Percentiles rank a stretch among this genome's conserved stretches.
Evolutionary conservation across 495 filamentous ascomycete species (phyloP).

Genomic region (Trichoderma virens): DNA sequence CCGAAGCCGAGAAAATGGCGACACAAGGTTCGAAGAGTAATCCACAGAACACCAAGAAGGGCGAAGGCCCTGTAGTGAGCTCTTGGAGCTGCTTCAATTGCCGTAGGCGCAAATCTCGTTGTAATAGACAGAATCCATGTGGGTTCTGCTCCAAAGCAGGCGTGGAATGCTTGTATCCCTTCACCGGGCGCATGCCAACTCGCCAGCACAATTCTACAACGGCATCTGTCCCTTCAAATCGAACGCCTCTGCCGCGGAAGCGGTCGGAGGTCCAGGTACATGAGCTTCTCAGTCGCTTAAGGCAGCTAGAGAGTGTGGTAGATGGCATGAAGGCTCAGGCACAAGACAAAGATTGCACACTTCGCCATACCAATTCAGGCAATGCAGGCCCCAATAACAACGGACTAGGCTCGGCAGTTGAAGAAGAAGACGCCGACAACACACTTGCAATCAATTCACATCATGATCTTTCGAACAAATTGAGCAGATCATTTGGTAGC

Average conservation of each 20-base stretch:
- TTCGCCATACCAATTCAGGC: neutral
- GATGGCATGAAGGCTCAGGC: constrained; percentile 11
- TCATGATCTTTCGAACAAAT: neutral
- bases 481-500: neutral
- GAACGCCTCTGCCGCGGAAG: neutral
- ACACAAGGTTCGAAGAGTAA: neutral
- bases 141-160: constrained; percentile 13
- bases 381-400: neutral
- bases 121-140: constrained; percentile 18
- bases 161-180: constrained; percentile 16
- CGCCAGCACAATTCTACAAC: constrained; percentile 11
- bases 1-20: neutral
- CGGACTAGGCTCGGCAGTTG: neutral
- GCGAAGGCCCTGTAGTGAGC: neutral
- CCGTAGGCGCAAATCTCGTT: constrained; percentile 19
- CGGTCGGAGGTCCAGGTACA: constrained; percentile 2
- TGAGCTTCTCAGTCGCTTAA: constrained; percentile 15
- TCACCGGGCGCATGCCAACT: constrained; percentile 14
- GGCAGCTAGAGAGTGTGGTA: constrained; percentile 17
- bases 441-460: neutral
- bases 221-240: neutral
- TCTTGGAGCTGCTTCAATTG: constrained; percentile 18
- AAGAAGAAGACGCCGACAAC: neutral
- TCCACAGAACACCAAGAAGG: neutral
- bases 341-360: neutral